Percentiles rank a stretch among this genome's conserved stretches.
Conservation (phyloP, 2,329 filamentous ascomycete species). For the Penicillium sp. region DNA sequence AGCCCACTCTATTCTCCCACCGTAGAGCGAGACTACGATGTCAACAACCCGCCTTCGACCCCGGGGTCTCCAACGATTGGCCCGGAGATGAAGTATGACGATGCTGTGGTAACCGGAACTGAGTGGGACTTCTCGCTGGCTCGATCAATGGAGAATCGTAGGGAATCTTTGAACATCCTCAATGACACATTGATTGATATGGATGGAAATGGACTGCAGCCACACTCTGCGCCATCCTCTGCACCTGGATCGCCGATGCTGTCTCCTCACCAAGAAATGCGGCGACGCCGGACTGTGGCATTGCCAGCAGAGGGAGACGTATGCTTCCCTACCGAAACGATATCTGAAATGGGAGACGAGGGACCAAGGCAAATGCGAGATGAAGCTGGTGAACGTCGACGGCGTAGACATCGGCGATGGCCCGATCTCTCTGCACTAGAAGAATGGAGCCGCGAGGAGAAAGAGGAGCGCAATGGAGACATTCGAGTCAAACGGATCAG, state of each 20-base stretch:
- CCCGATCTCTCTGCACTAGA: conserved; percentile 81
- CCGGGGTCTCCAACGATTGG: conserved; percentile 58
- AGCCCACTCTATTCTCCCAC: conserved; percentile 23
- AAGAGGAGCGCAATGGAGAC: conserved; percentile 79
- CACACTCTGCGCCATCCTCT: conserved; percentile 35
- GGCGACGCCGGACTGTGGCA: conserved; percentile 57
- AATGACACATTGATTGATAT: conserved; percentile 48
- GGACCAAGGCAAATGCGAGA: conserved; percentile 50
- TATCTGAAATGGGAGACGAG: conserved; percentile 83
- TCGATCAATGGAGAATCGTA: conserved; percentile 37
- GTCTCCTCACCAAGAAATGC: conserved; percentile 36
- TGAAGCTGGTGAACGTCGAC: conserved; percentile 42
- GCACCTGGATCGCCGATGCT: conserved; percentile 39
- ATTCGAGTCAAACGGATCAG: conserved; percentile 86
- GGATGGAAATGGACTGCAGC: conserved; percentile 31
- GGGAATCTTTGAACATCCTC: conserved; percentile 27
- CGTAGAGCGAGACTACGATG: conserved; percentile 52
- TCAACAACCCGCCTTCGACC: conserved; percentile 65
- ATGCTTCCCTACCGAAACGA: conserved; percentile 77
- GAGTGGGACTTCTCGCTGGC: conserved; percentile 42
- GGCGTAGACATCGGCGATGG: conserved; percentile 72
- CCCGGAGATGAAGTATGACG: conserved; percentile 53
- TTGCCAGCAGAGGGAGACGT: conserved; percentile 79
- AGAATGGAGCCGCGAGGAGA: conserved; percentile 87
- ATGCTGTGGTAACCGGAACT: conserved; percentile 48